Base-by-base conservation (phyloP, 441 rosid genomes). In the Rhodomyrtus psidioides region DNA sequence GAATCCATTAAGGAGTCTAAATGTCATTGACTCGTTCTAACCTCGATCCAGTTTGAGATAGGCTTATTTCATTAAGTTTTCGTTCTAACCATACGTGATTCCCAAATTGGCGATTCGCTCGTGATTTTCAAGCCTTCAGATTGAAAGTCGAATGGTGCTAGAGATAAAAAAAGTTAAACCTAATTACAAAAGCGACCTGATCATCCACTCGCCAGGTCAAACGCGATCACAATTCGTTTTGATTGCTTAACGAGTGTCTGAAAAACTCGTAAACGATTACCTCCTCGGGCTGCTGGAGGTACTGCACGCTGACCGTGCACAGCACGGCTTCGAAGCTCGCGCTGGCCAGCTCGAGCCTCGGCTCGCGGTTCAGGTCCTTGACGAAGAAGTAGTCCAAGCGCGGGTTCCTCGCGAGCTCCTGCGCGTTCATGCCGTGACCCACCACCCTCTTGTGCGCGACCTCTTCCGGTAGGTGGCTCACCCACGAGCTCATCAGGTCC, bases 401-500 rank as follows among this genome's bases (percentile, higher is more conserved):
- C 39, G 90, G 90, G 54, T 93, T 94, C 91, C 88, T 94, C 23
- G 96, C 93, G 59, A 97, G 98, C 88, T 97, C 99, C 81, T 91
- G 97, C 24, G 96, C 96, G 65, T 97, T 97, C 55, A 97, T 96
- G 60, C 99, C 98, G 86, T 97, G 98, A 3, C 99, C 98, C 58
- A 94, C 96, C 57, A 95, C 95, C 91, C 94, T 95, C 86, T 90
- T 91, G 92, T 90, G 93, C 87, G 15, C 84, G 1, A 92, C 94
- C 85, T 95, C 95, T 70, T 86, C 84, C 9, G 99, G 98, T n/a
- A 95, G 90, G 90, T 97, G 97, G 89, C 99, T 97, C 56, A 93
- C 93, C 97, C 99, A 96, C 60, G 99, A 95, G 90, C 98, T 95
- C 99, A 94, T 97, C 84, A 97, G 90, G 86, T 94, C 97, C 83